Percentiles rank a stretch among this genome's conserved stretches.
Evolutionary conservation across 305 asterid species (phyloP).

Genomic region (Nicotiana rustica): DNA sequence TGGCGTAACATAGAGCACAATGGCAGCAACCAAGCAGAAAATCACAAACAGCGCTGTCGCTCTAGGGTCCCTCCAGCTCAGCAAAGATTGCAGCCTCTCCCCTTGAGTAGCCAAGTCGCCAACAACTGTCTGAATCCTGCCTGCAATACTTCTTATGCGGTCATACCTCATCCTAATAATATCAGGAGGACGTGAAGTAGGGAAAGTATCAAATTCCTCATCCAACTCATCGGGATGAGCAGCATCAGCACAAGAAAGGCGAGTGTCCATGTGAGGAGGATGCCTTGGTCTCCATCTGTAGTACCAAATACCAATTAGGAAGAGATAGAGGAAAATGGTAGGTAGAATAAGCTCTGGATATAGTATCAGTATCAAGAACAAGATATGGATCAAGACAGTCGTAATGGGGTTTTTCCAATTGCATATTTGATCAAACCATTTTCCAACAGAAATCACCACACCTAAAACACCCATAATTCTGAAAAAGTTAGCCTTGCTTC

Average conservation of each 20-base stretch:
- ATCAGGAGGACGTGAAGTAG: slow-evolving; percentile 65
- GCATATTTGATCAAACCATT: slow-evolving; percentile 79
- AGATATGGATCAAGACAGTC: slow-evolving; percentile 64
- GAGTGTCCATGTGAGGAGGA: slow-evolving; percentile 83
- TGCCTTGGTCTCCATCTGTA: slow-evolving; percentile 75
- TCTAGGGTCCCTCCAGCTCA: slow-evolving; percentile 87
- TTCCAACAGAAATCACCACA: slow-evolving; percentile 61
- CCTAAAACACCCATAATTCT: slow-evolving; percentile 68
- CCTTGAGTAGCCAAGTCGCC: slow-evolving; percentile 89
- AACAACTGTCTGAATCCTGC: slow-evolving; percentile 74
- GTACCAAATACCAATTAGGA: slow-evolving; percentile 71
- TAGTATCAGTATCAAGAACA: slow-evolving; percentile 67
- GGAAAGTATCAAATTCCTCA: slow-evolving; percentile 75
- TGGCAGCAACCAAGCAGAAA: slow-evolving; percentile 67
- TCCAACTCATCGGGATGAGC: slow-evolving; percentile 71
- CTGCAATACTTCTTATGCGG: slow-evolving; percentile 78
- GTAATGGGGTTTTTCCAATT: slow-evolving; percentile 76
- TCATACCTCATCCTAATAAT: slow-evolving; percentile 73
- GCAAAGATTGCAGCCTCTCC: slow-evolving; percentile 70
- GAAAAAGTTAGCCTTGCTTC: slow-evolving; percentile 77
- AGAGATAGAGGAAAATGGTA: slow-evolving; percentile 67
- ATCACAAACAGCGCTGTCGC: slow-evolving; percentile 71
- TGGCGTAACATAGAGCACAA: slow-evolving; percentile 70
- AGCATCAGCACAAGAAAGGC: slow-evolving; percentile 66
- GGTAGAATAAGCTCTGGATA: slow-evolving; percentile 74